Base-by-base conservation (phyloP, 345 rosid species). In the Passiflora organensis region DNA sequence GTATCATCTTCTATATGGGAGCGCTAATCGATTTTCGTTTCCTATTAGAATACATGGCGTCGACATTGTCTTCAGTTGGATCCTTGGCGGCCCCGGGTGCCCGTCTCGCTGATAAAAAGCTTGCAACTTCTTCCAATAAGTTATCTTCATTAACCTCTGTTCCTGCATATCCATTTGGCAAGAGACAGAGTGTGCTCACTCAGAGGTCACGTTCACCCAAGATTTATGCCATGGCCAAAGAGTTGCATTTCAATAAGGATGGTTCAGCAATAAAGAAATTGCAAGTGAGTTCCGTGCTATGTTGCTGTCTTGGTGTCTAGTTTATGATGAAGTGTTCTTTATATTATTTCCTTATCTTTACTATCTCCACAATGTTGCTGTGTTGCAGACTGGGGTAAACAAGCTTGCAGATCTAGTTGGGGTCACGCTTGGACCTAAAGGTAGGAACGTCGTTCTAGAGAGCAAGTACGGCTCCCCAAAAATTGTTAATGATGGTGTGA, bases 401-500 rank as follows among this genome's bases (percentile, higher is more conserved):
- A 89, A 86, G 78, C 99, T 93, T 43, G 99, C 99, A 8, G 97
- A 93, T 70, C 64, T 93, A 43, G 99, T 93, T 41, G 97, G 99
- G 59, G 99, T 89, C 53, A 93, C 97, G 9, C 95, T 87, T 59
- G 99, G 97, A 55, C 99, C 96, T 1, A 85, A 89, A 65, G 96
- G 99, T 36, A 73, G 99, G 59, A 93, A 93, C 67, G 99, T 89
- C 71, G 99, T 93, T 56, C 87, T 93, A 11, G 99, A 93, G 77
- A 93, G 97, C 86, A 93, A 89, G 72, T 89, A 93, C 61, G 99
- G 99, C 2, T 90, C 99, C 53, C 99, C 99, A 0, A 89, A 82
- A 79, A 93, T 93, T 57, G 97, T 93, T 36, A 93, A 89, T 56
- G 99, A 93, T 53, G 99, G 99, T 55, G 97, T 93, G 32, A 93